These are phyloP conservation scores for Zygosaccharomyces siamensis DNA, from an alignment of 805 yeast species.

Conservation along the genomic window DNA sequence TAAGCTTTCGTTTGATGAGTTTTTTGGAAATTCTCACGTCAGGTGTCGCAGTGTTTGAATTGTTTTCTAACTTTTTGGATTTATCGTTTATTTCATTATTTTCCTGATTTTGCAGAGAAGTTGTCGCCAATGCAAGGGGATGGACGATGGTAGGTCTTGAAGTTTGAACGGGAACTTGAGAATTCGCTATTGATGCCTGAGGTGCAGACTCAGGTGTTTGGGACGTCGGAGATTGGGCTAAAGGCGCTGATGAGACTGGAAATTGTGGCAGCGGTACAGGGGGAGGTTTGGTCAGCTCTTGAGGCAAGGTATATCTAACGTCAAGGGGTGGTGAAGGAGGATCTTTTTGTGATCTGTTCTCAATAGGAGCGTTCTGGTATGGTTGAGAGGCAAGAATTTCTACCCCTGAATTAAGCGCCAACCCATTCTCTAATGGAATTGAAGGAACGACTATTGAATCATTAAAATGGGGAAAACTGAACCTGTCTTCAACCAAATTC, in stretches of 20 bases:
- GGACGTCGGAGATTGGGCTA: background rate
- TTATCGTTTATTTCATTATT: background rate
- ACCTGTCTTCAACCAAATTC: background rate
- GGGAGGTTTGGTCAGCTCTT: background rate
- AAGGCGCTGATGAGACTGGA: background rate
- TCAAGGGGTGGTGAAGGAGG: background rate
- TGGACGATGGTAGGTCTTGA: background rate
- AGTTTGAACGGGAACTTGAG: background rate
- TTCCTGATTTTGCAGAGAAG: background rate
- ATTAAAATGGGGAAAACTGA: background rate
- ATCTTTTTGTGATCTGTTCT: background rate
- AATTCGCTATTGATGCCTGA: background rate
- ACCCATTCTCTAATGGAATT: background rate
- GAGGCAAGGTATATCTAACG: background rate
- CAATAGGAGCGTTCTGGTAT: background rate
- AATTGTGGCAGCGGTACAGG: background rate
- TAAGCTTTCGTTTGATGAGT: slow-evolving; percentile 20
- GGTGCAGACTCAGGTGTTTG: background rate
- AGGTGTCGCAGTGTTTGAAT: background rate
- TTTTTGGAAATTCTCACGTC: slow-evolving; percentile 19
- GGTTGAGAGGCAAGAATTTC: background rate
- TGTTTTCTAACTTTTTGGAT: background rate
- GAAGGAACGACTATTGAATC: background rate
- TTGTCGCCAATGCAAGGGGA: background rate
- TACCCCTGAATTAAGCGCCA: background rate